Conservation (phyloP, 2,329 filamentous ascomycete genomes). For the Aphanoascus verrucosus region DNA sequence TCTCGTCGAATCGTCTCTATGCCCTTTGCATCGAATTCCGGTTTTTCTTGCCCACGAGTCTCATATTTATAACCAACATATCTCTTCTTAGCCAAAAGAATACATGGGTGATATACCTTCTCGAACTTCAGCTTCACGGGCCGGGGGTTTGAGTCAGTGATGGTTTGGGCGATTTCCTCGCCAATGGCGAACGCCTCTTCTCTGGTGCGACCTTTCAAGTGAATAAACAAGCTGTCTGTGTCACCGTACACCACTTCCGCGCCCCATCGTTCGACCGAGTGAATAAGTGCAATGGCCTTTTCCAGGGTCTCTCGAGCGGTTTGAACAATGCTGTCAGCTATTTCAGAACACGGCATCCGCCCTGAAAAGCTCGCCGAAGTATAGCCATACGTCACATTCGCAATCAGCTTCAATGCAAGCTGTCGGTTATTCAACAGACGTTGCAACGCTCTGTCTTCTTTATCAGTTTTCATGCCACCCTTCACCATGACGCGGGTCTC, state of each 20-base stretch:
- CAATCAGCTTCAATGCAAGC: constrained; percentile 84
- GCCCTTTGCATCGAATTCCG: constrained; percentile 94
- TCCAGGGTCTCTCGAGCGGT: constrained; percentile 91
- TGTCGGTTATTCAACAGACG: constrained; percentile 87
- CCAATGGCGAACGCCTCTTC: constrained; percentile 88
- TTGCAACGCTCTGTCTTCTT: constrained; percentile 75
- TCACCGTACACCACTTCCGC: constrained; percentile 98
- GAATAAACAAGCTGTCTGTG: constrained; percentile 87
- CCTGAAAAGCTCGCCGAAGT: constrained; percentile 94
- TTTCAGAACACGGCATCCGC: constrained; percentile 94
- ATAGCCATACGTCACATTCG: constrained; percentile 98
- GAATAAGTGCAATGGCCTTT: constrained; percentile 83
- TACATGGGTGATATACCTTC: constrained; percentile 93
- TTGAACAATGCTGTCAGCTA: constrained; percentile 96
- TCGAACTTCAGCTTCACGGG: constrained; percentile 96
- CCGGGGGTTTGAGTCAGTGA: constrained; percentile 81
- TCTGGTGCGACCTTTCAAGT: constrained; percentile 74
- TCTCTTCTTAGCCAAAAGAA: constrained; percentile 89
- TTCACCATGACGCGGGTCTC: constrained; percentile 98
- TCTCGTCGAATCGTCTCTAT: constrained; percentile 95
- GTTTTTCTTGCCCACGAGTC: constrained; percentile 57
- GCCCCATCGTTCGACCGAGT: constrained; percentile 75
- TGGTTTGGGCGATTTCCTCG: constrained; percentile 74
- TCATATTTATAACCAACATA: constrained; percentile 99
- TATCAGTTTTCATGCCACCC: constrained; percentile 87